These are phyloP conservation scores for Polysphondylium violaceum DNA, from an alignment of 78 protist genomes.

Conservation along the genomic window DNA sequence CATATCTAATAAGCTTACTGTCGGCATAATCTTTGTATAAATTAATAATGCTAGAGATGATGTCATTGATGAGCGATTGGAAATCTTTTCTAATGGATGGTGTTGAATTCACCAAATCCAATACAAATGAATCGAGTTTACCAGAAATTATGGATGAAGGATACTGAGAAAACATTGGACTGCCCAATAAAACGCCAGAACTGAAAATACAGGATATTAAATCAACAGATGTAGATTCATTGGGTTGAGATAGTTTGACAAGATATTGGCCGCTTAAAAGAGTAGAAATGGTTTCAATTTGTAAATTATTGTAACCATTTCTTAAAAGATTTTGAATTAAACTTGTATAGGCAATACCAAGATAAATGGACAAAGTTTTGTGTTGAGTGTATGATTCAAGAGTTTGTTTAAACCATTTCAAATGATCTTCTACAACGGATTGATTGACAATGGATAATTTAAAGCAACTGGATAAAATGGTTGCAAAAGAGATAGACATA, in stretches of 20 bases:
- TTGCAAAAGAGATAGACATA: background rate
- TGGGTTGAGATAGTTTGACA: background rate
- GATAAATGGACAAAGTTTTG: slow-evolving; percentile 17
- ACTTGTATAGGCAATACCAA: slow-evolving; percentile 2
- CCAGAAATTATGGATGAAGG: background rate
- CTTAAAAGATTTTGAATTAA: slow-evolving; percentile 10
- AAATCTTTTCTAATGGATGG: slow-evolving; percentile 42
- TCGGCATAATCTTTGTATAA: background rate
- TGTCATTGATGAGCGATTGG: slow-evolving; percentile 18
- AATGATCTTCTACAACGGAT: no score
- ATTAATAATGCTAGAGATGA: background rate
- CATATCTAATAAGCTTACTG: slow-evolving; percentile 27
- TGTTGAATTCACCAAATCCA: slow-evolving; percentile 39
- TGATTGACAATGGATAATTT: background rate
- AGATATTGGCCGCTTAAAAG: background rate
- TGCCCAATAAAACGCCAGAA: slow-evolving; percentile 16
- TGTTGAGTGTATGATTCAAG: no score
- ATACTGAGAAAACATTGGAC: slow-evolving; percentile 38
- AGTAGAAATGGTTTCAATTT: background rate
- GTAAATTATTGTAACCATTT: background rate
- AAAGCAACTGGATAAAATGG: slow-evolving; percentile 11
- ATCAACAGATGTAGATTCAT: background rate
- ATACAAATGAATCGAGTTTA: background rate
- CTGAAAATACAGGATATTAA: background rate
- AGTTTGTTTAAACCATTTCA: background rate